Evolutionary conservation across 2,329 filamentous ascomycete species (phyloP), one percentile per base, ranked within the genome.

Genomic region (Trichoderma guizhouense): DNA sequence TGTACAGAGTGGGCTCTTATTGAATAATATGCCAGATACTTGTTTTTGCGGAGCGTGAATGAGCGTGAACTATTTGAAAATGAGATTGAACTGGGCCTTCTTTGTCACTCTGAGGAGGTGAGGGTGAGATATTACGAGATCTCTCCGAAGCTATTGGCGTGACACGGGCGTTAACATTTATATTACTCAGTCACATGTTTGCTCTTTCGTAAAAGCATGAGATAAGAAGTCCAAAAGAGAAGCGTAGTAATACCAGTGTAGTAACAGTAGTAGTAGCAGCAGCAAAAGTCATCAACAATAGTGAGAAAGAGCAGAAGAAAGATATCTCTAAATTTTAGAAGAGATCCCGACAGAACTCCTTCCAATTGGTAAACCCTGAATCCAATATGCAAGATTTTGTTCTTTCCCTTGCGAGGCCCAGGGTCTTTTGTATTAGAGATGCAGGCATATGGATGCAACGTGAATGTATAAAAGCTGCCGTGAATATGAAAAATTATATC

Each of bases 1-100:
- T 47, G 65, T 26, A 47, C 65, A 60, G 18, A 60, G 53, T 8
- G 26, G 34, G 7, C 53, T 68, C 24, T 43, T 60, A 34, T 68
- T 60, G 64, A 32, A 36, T 15, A 32, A 36, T 15, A 9, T 11
- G 30, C 30, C n/a, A 14, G 39, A 43, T 18, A 24, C 21, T 21
- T 26, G 39, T 26, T 18, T 34, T 3, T 66, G 28, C 14, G 43
- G 43, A 65, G 62, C 43, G 28, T 14, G 26, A 53, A 47, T 5
- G 58, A 61, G 34, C 34, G 58, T 61, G 58, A 60, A 28, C 30
- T 18, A 21, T 21, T 24, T 24, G 32, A 14, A 47, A 24, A 24
- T 34, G 11, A 26, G 14, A 30, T 63, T 63, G 21, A 26, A 15
- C 9, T 1, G n/a, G 9, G n/a, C n/a, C 39, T 43, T 43, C 14